phyloP scores from a whole-genome alignment of 2,329 filamentous ascomycete genomes.

The Tolypocladium amazonense region DNA sequence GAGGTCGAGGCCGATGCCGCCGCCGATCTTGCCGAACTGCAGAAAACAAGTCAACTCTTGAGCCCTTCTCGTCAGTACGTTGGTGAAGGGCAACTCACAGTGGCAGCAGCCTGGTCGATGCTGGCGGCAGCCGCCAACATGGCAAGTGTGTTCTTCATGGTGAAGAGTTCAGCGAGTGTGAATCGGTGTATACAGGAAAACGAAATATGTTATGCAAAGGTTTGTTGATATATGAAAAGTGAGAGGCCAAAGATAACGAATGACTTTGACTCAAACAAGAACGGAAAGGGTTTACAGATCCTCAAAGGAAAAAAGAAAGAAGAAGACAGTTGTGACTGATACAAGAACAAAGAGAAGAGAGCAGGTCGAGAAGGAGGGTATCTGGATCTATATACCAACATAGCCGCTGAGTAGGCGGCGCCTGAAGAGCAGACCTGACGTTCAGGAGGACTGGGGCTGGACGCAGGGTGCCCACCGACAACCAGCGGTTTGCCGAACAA shows the following conservation, averaged over 20 bases:
- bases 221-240: constrained; percentile 16
- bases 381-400: background rate
- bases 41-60: background rate
- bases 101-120: constrained; percentile 38
- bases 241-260: constrained; percentile 1
- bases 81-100: constrained; percentile 10
- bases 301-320: background rate
- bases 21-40: background rate
- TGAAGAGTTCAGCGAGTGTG: constrained; percentile 13
- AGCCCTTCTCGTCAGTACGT: background rate
- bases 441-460: background rate
- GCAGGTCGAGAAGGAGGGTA: background rate
- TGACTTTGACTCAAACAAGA: background rate
- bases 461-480: background rate
- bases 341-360: background rate
- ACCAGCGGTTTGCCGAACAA: background rate
- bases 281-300: background rate
- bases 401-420: background rate
- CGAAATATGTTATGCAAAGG: background rate
- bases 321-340: background rate
- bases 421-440: background rate
- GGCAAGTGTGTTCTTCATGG: constrained; percentile 41
- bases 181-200: constrained; percentile 10
- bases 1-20: background rate
- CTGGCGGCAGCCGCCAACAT: constrained; percentile 41